A percentile compares a stretch with the other conserved stretches of the same genome.
phyloP scores from a whole-genome alignment of 257 asterid genomes.

The Ligustrum vulgare region DNA sequence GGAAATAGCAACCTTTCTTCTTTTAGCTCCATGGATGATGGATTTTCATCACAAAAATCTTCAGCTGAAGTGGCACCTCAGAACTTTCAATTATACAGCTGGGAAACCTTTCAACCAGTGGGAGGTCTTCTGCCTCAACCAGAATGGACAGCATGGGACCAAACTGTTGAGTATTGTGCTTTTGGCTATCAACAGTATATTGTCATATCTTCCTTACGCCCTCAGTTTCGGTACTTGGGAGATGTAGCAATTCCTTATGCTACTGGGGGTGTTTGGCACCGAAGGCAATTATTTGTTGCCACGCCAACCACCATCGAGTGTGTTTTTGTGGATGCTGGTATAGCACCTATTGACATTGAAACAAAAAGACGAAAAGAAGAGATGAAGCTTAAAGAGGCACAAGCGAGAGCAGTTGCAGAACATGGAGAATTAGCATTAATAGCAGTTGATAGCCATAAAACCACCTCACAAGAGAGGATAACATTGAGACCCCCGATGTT shows the following conservation, averaged over 20 bases:
- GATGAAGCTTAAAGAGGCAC: conserved; percentile 65
- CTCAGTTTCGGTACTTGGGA: conserved; percentile 93
- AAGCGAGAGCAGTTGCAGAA: conserved; percentile 74
- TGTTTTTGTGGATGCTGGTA: conserved; percentile 95
- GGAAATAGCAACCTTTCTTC: conserved; percentile 65
- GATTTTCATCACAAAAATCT: conserved; percentile 61
- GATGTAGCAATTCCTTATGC: conserved; percentile 97
- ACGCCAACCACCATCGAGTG: conserved; percentile 98
- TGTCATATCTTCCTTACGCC: conserved; percentile 93
- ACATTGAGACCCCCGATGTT: conserved; percentile 88
- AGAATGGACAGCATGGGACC: conserved; percentile 99
- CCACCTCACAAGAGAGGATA: conserved; percentile 68
- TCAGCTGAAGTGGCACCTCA: conserved; percentile 75
- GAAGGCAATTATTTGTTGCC: conserved; percentile 92
- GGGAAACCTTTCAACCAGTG: conserved; percentile 97
- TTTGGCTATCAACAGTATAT: conserved; percentile 85
- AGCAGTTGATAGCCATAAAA: conserved; percentile 71
- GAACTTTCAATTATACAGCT: conserved; percentile 89
- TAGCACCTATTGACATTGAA: conserved; percentile 80
- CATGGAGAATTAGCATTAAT: conserved; percentile 94
- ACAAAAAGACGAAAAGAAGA: conserved; percentile 80
- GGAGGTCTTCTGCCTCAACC: conserved; percentile 99
- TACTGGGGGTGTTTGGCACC: conserved; percentile 98
- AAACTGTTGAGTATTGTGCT: conserved; percentile 97
- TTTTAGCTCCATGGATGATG: conserved; percentile 73